phyloP scores from a whole-genome alignment of 2,329 filamentous ascomycete species.

The Alternaria triticina region DNA sequence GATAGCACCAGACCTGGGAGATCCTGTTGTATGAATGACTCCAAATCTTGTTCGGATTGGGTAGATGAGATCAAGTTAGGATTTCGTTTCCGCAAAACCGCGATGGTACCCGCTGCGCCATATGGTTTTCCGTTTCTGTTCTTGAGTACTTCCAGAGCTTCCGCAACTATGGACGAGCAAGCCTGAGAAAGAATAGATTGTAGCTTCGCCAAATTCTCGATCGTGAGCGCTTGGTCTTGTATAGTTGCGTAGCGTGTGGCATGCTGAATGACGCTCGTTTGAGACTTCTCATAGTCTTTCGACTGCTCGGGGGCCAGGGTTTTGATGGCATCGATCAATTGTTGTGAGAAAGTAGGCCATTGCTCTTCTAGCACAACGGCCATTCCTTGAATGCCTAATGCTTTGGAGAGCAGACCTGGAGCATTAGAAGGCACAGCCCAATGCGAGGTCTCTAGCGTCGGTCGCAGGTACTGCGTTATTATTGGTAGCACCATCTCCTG shows the following conservation, averaged over 20 bases:
- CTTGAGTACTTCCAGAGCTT: constrained; percentile 58
- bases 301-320: constrained; percentile 83
- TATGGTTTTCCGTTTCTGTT: constrained; percentile 70
- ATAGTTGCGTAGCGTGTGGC: constrained; percentile 70
- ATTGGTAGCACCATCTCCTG: constrained; percentile 59
- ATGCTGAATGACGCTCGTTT: constrained; percentile 70
- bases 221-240: constrained; percentile 28
- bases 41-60: constrained; percentile 51
- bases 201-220: constrained; percentile 10
- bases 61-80: constrained; percentile 50
- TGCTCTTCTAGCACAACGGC: constrained; percentile 60
- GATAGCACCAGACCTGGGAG: constrained; percentile 68
- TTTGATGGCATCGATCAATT: constrained; percentile 71
- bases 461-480: constrained; percentile 60
- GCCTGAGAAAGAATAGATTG: constrained; percentile 40
- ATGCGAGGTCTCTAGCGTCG: constrained; percentile 52
- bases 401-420: constrained; percentile 48
- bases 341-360: constrained; percentile 68
- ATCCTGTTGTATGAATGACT: constrained; percentile 60
- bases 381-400: constrained; percentile 52
- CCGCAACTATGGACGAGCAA: constrained; percentile 52
- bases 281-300: constrained; percentile 75
- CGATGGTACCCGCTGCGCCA: constrained; percentile 66
- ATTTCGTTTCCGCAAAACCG: constrained; percentile 57
- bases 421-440: constrained; percentile 59